Conservation (phyloP, 805 yeast species). For the Danielozyma ontarioensis region DNA sequence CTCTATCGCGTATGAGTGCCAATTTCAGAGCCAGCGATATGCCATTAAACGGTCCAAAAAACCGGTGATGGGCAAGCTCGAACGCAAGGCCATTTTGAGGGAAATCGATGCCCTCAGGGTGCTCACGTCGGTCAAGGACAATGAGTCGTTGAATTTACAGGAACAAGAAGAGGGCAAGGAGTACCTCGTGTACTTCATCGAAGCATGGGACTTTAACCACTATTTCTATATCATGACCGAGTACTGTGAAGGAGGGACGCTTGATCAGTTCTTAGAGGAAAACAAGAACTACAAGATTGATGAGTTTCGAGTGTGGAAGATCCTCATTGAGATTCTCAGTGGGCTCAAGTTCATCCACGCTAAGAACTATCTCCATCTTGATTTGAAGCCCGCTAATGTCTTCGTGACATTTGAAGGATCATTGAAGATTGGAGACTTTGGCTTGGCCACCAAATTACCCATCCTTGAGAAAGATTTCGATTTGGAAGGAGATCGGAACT, state of each 20-base stretch:
- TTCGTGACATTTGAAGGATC: constrained; percentile 93
- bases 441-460: constrained; percentile 83
- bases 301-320: constrained; percentile 98
- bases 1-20: constrained; percentile 79
- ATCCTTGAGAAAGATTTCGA: constrained; percentile 63
- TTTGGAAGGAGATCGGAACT: constrained; percentile 95
- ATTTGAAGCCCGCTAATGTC: constrained; percentile 91
- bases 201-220: constrained; percentile 78
- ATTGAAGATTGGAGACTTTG: constrained; percentile 94
- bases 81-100: constrained; percentile 57
- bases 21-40: constrained; percentile 59
- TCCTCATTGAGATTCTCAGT: constrained; percentile 72
- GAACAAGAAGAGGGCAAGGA: constrained; percentile 63
- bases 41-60: constrained; percentile 87
- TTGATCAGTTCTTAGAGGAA: constrained; percentile 74
- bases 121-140: constrained; percentile 34
- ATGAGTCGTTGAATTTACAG: constrained; percentile 23
- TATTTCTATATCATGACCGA: constrained; percentile 90
- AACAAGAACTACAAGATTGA: constrained; percentile 71
- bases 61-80: constrained; percentile 47
- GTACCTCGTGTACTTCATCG: constrained; percentile 70
- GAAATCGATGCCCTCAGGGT: constrained; percentile 69
- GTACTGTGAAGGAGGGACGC: constrained; percentile 89
- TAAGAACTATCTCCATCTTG: constrained; percentile 73
- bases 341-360: constrained; percentile 81